Percentiles rank a stretch among this genome's conserved stretches.
phyloP scores from a whole-genome alignment of 441 rosid genomes.

The California macrophylla region DNA sequence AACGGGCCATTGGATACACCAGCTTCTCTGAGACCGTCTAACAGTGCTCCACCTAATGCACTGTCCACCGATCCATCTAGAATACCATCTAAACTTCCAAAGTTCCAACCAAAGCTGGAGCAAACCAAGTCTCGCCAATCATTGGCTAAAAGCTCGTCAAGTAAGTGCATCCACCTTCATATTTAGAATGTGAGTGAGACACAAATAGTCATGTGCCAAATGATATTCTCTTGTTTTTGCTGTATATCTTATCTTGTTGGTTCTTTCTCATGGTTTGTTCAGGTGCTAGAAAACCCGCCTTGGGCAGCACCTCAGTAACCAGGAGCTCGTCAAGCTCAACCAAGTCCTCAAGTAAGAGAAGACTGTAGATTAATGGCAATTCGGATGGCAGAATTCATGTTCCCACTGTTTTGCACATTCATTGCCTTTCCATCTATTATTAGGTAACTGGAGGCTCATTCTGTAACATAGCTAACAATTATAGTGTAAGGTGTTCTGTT shows the following conservation, averaged over 20 bases:
- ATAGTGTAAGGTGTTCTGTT: not conserved
- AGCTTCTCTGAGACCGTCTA: not conserved
- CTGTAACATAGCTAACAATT: not conserved
- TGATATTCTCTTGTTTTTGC: not conserved
- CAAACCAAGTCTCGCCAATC: not conserved
- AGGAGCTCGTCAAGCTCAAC: not conserved
- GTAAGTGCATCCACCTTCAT: not conserved
- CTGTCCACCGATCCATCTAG: not conserved
- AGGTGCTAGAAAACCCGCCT: not conserved
- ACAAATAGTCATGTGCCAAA: too few relatives aligned
- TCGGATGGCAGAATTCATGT: too few relatives aligned
- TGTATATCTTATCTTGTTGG: not conserved
- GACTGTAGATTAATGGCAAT: not conserved
- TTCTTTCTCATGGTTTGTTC: not conserved
- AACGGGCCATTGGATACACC: not conserved
- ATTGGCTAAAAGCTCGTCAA: not conserved
- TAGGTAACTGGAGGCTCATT: not conserved
- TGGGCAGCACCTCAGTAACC: not conserved
- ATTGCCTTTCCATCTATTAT: too few relatives aligned
- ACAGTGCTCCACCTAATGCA: not conserved
- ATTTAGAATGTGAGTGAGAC: not conserved
- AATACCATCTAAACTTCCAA: slow-evolving; percentile 5
- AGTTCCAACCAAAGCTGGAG: slow-evolving; percentile 3
- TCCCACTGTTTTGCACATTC: too few relatives aligned
- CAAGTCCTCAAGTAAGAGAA: not conserved